Evolutionary conservation across 768 basidiomycete species (phyloP), one percentile per base, ranked within the genome.

Genomic region (Tylopilus felleus): DNA sequence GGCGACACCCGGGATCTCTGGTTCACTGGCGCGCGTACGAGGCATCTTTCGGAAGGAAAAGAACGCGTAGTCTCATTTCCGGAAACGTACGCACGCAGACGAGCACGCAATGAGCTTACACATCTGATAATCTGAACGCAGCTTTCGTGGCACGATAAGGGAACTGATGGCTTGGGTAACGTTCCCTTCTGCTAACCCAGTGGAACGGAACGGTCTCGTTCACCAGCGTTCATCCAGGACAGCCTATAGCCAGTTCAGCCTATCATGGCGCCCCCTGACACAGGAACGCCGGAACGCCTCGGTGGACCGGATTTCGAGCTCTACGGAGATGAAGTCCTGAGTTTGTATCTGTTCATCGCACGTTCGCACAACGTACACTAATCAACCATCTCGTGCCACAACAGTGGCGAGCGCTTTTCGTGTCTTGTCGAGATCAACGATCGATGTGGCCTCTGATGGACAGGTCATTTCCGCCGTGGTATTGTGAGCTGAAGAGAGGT

Each of bases 231-330:
- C 40, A 36, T 65, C 51, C 39, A 16, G 56, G 65, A 58, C 46
- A 68, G 9, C 17, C 46, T 44, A 57, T 68, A 60, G 57, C 66
- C 64, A 53, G 58, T 66, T 68, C 64, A 56, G 53, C 58, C 53
- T 27, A 39, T 46, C 42, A 21, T 46, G 12, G n/a, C 1, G 1
- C 17, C 58, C 55, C 62, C 57, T 55, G 55, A 23, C 21, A 53
- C 59, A 66, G 66, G 65, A 66, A 66, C 61, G 43, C 65, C 65
- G 66, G 65, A 66, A 66, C 61, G 43, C 65, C 65, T 66, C 65
- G 66, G 65, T 53, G 42, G 43, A 48, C 35, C 66, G 65, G 66
- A 57, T 48, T 49, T 58, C 66, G 65, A 55, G 48, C 50, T 43
- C 25, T 59, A 42, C 65, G 65, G 65, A 66, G 55, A 66, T 66